These are phyloP conservation scores for Pseudozyma hubeiensis DNA, from an alignment of 1,284 basidiomycete genomes.

Conservation along the genomic window DNA sequence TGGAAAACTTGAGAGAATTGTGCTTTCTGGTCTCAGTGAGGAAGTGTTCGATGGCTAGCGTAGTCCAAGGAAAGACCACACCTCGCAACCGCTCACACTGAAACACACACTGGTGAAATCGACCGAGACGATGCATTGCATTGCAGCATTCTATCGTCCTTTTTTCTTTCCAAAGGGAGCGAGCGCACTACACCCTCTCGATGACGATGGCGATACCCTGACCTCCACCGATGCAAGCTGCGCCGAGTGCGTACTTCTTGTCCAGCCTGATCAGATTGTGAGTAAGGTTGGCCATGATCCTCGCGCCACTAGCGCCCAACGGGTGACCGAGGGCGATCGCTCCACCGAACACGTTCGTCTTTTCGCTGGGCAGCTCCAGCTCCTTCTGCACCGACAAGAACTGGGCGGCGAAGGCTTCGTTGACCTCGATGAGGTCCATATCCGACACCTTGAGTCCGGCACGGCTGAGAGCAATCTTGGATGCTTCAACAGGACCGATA, in stretches of 20 bases:
- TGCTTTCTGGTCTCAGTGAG: neutral
- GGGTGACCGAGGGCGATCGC: conserved; percentile 73
- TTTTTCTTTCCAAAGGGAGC: neutral
- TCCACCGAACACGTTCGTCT: conserved; percentile 73
- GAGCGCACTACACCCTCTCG: conserved; percentile 61
- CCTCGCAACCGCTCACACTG: no score
- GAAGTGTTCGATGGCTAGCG: no score
- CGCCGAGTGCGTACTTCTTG: conserved; percentile 73
- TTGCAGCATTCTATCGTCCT: no score
- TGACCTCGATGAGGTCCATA: conserved; percentile 74
- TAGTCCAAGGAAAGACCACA: no score
- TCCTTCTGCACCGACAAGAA: conserved; percentile 91
- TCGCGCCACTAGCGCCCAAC: conserved; percentile 72
- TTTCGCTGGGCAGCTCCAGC: conserved; percentile 76
- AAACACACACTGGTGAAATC: no score
- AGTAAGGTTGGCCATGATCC: conserved; percentile 72
- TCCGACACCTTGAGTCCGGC: conserved; percentile 70
- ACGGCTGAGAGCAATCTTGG: conserved; percentile 68
- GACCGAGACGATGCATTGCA: no score
- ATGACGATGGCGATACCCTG: conserved; percentile 71
- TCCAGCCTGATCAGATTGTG: conserved; percentile 73
- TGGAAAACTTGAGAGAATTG: neutral
- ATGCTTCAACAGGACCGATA: conserved; percentile 73
- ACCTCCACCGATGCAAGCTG: conserved; percentile 73
- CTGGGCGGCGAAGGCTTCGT: conserved; percentile 92